These are phyloP conservation scores for Tulasnella sp. DNA, from an alignment of 768 basidiomycete genomes.

Conservation along the genomic window DNA sequence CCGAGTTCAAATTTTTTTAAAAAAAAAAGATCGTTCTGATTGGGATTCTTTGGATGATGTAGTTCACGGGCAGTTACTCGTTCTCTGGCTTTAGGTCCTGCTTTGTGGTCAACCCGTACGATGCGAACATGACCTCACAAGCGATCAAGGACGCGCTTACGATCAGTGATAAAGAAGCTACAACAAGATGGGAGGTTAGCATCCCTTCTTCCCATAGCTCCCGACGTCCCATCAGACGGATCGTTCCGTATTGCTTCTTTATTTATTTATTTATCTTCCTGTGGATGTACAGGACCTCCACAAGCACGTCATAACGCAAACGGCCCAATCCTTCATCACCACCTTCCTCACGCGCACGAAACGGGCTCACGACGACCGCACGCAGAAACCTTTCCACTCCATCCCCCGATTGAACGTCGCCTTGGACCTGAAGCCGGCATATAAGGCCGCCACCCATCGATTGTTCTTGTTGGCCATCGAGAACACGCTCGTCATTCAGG, in stretches of 20 bases:
- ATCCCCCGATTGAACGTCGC: conserved; percentile 8
- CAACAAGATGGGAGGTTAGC: conserved; percentile 62
- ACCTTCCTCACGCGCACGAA: conserved; percentile 66
- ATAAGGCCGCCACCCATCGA: conserved; percentile 51
- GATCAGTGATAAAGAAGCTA: conserved; percentile 64
- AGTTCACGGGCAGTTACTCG: conserved; percentile 81
- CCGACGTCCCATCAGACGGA: neutral
- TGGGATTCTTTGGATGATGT: neutral
- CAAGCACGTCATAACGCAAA: conserved; percentile 76
- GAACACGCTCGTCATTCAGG: conserved; percentile 54
- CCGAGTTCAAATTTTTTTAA: neutral
- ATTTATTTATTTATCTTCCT: conserved; percentile 2
- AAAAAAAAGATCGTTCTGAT: neutral
- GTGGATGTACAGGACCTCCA: conserved; percentile 57
- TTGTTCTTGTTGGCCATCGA: conserved; percentile 70
- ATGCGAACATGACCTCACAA: conserved; percentile 67
- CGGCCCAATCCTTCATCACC: conserved; percentile 71
- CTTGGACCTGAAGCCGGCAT: conserved; percentile 38
- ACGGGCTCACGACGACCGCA: conserved; percentile 61
- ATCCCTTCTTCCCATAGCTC: neutral
- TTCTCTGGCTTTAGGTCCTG: conserved; percentile 81
- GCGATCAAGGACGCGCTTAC: conserved; percentile 71
- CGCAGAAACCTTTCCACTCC: conserved; percentile 26
- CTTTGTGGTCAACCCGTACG: conserved; percentile 80
- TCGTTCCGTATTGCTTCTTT: neutral